A percentile compares a stretch with the other conserved stretches of the same genome.
phyloP scores from a whole-genome alignment of 495 filamentous ascomycete species.

The Xylaria curta region DNA sequence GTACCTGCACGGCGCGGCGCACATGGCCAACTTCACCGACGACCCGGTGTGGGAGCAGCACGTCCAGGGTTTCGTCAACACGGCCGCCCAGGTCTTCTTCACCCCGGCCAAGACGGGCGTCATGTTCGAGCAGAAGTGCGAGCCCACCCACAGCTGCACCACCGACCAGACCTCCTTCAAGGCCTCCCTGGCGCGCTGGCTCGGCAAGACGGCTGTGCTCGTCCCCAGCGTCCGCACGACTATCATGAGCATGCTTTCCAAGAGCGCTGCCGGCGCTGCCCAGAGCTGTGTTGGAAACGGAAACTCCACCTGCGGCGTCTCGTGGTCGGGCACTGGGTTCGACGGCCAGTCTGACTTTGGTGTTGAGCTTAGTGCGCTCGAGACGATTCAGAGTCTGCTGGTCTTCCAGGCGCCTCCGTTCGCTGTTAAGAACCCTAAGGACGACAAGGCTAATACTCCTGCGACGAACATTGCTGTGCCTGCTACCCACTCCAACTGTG shows the following conservation, averaged over 20 bases:
- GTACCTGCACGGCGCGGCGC: slow-evolving; percentile 74
- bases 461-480: not conserved
- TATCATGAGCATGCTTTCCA: slow-evolving; percentile 61
- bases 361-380: slow-evolving; percentile 66
- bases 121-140: slow-evolving; percentile 76
- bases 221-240: slow-evolving; percentile 63
- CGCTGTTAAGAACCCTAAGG: slow-evolving; percentile 14
- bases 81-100: slow-evolving; percentile 63
- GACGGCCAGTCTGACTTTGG: slow-evolving; percentile 66
- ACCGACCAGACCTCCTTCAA: slow-evolving; percentile 78
- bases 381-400: slow-evolving; percentile 60
- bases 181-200: slow-evolving; percentile 76
- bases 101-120: slow-evolving; percentile 56
- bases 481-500: not conserved
- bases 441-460: not conserved
- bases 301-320: slow-evolving; percentile 69
- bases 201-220: slow-evolving; percentile 69
- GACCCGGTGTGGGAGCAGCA: slow-evolving; percentile 65
- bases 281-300: slow-evolving; percentile 64
- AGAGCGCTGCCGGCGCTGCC: slow-evolving; percentile 67
- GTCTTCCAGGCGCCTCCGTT: slow-evolving; percentile 38
- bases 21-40: slow-evolving; percentile 74
- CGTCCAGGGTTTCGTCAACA: slow-evolving; percentile 61
- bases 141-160: slow-evolving; percentile 67
- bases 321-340: slow-evolving; percentile 65